Percentiles rank a stretch among this genome's conserved stretches.
These are phyloP conservation scores for Fagopyrum esculentum DNA, from an alignment of 148 eudicot species.

Conservation along the genomic window DNA sequence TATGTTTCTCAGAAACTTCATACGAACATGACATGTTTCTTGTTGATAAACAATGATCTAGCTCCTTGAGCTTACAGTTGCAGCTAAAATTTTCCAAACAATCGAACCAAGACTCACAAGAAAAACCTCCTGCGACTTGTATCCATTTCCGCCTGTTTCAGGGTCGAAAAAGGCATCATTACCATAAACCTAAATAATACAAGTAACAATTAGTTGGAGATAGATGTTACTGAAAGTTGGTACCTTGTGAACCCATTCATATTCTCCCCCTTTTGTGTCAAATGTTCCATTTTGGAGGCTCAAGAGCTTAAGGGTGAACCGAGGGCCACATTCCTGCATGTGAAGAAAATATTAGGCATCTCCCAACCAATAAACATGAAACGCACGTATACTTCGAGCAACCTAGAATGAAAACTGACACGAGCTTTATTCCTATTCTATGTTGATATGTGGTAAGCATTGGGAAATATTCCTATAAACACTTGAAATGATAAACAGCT, in stretches of 20 bases:
- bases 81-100: neutral
- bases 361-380: neutral
- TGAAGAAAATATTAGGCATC: neutral
- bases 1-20: neutral
- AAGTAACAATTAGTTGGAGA: neutral
- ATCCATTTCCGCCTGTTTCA: conserved; percentile 83
- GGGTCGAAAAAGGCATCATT: neutral
- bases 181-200: neutral
- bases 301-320: conserved; percentile 67
- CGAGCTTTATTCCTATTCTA: no score
- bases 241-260: conserved; percentile 97
- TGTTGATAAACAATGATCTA: neutral
- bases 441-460: neutral
- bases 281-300: conserved; percentile 91
- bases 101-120: conserved; percentile 34
- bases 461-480: neutral
- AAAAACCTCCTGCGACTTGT: conserved; percentile 95
- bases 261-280: conserved; percentile 77
- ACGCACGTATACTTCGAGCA: neutral
- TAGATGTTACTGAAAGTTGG: neutral
- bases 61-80: neutral
- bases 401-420: neutral
- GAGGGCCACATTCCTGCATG: conserved; percentile 91
- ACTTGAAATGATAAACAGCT: neutral
- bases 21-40: neutral